Base-by-base conservation (phyloP, 2,329 filamentous ascomycete genomes). In the Pseudocercospora cruenta region DNA sequence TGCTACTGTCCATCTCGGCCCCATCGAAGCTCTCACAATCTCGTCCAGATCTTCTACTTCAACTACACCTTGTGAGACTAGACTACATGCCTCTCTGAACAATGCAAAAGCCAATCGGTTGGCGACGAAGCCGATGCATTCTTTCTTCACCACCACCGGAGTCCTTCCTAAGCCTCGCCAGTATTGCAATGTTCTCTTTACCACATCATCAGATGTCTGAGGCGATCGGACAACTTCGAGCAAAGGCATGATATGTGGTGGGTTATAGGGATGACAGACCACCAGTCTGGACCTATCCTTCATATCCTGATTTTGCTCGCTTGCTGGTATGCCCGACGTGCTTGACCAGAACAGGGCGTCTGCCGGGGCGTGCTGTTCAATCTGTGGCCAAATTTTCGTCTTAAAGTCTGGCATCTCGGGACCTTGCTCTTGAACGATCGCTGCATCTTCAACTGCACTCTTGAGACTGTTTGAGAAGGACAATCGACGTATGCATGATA, bases 211-310 rank as follows among this genome's bases (percentile, higher is more conserved):
- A 0, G 74, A 73, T 0, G 83, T 87, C 31, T 69, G 65, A 4
- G 80, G 81, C 1, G 79, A 81, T 0, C 85, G 85, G 0, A 88
- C 86, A 33, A 88, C 78, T 73, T 89, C 86, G 2, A 88, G 75
- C 1, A 89, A 72, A 0, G 87, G 87, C 84, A 88, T 87, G 61
- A 88, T 81, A 68, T 88, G 85, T 1, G 86, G 87, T 22, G 85
- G 87, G 62, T 88, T 88, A 74, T 86, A 89, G 0, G 87, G 86
- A 72, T 88, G 87, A 3, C 87, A 85, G 1, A 88, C 83, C 0
- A 88, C 67, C 2, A 89, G 72, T 1, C 85, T 77, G n/a, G 73
- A 67, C 58, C 76, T 74, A 28, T 84, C 78, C 22, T 75, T 70
- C 81, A 85, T 83, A 3, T 78, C 68, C 16, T 67, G 64, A 8